Evolutionary conservation across 1,139 yeast species (phyloP).

Genomic region (Yamadazyma songkhlaensis): DNA sequence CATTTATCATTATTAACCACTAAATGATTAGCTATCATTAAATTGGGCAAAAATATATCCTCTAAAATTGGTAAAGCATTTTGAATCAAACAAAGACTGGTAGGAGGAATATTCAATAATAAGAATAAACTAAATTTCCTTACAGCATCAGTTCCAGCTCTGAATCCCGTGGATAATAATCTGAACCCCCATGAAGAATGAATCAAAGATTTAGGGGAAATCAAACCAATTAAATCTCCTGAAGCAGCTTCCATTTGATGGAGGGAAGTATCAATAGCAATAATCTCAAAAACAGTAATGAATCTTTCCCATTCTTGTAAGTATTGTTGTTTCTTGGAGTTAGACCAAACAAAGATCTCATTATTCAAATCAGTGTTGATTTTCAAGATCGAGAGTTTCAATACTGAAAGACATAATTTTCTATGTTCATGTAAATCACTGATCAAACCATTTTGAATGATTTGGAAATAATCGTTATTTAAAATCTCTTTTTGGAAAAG

Average conservation of each 20-base stretch:
- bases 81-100: constrained; percentile 49
- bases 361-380: constrained; percentile 39
- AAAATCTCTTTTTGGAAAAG: constrained; percentile 34
- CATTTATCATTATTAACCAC: constrained; percentile 41
- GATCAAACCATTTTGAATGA: constrained; percentile 55
- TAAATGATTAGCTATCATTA: constrained; percentile 66
- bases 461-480: constrained; percentile 53
- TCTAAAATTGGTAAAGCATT: constrained; percentile 49
- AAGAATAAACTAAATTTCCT: constrained; percentile 61
- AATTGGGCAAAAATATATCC: constrained; percentile 55
- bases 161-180: constrained; percentile 71
- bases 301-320: constrained; percentile 68
- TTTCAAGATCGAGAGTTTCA: constrained; percentile 58
- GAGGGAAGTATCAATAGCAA: constrained; percentile 81
- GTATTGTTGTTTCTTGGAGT: constrained; percentile 22
- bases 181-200: constrained; percentile 75
- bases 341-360: constrained; percentile 49
- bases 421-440: constrained; percentile 65
- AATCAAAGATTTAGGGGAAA: constrained; percentile 50
- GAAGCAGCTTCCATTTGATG: constrained; percentile 85
- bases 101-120: constrained; percentile 50
- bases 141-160: constrained; percentile 78
- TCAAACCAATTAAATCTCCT: constrained; percentile 56
- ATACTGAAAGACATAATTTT: constrained; percentile 66
- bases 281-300: constrained; percentile 71